A percentile compares a stretch with the other conserved stretches of the same genome.
These are phyloP conservation scores for Capronia epimyces DNA, from an alignment of 2,329 filamentous ascomycete genomes.

Conservation along the genomic window DNA sequence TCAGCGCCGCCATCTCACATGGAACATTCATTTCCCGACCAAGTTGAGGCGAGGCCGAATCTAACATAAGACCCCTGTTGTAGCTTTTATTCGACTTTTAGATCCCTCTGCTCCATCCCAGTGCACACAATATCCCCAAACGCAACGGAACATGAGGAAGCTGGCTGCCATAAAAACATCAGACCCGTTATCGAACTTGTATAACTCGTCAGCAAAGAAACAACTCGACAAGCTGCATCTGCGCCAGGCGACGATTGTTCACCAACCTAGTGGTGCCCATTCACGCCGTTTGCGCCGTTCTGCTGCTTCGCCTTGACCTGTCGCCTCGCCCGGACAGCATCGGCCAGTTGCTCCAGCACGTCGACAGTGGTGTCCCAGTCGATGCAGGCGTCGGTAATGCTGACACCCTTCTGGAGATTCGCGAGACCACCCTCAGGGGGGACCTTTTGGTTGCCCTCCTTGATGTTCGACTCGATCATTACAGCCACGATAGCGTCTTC, in stretches of 20 bases:
- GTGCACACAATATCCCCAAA: not conserved
- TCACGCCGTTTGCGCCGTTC: constrained; percentile 29
- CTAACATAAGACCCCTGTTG: not conserved
- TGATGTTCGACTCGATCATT: constrained; percentile 98
- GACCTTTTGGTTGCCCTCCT: constrained; percentile 91
- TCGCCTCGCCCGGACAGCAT: constrained; percentile 72
- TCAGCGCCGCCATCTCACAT: not conserved
- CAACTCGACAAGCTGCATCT: not conserved
- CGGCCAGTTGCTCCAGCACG: constrained; percentile 77
- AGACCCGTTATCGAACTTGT: not conserved
- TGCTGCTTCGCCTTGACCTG: constrained; percentile 37
- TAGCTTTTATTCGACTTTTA: too few species aligned
- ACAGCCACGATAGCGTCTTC: constrained; percentile 90
- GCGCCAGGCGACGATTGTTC: not conserved
- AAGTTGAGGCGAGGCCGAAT: not conserved
- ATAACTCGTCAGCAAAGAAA: not conserved
- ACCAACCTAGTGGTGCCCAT: constrained; percentile 20
- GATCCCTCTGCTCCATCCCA: not conserved
- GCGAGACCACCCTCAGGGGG: constrained; percentile 70
- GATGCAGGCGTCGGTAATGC: constrained; percentile 96
- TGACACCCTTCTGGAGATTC: constrained; percentile 85
- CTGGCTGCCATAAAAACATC: not conserved
- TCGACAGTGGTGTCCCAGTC: constrained; percentile 79
- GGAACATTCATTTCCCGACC: not conserved
- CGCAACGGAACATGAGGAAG: not conserved